Evolutionary conservation across 495 filamentous ascomycete species (phyloP), one percentile per base, ranked within the genome.

Genomic region (Bathelium albidoporum): DNA sequence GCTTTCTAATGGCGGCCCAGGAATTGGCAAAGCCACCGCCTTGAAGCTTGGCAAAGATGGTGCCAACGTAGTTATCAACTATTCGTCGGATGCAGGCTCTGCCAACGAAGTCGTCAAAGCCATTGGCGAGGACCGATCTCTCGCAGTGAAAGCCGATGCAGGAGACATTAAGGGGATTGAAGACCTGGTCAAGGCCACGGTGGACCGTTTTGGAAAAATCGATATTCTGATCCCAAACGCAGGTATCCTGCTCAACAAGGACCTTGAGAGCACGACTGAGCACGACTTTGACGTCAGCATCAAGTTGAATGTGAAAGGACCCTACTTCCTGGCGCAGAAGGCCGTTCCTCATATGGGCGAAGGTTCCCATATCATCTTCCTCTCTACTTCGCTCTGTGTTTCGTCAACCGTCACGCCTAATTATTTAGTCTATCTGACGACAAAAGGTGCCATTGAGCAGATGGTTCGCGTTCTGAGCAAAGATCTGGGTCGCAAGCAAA

Each of bases 391-490:
- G 1, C 73, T 85, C 12, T 79, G 74, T 60, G 69, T 64, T 5
- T 65, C 74, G 7, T 77, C 75, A 0, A 73, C 66, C 1, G 76
- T 89, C 11, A 73, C 76, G n/a, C 83, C 86, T 1, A 69, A 71
- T 1, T 88, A 88, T 65, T 76, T 87, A 36, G 74, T 86, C 32
- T 89, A 90, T 68, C 73, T 74, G 32, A 73, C 80, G 0, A 83
- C 80, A 61, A 90, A 90, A 67, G 87, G 85, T 59, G 84, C 87
- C 4, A 80, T 90, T 53, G 85, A 89, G 69, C 85, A 89, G 69
- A 85, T 90, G 77, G 79, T 80, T 0, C 79, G 85, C 7, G 76
- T 82, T 16, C 70, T 88, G 49, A 77, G 82, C 52, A 89, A 89
- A 71, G 85, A 87, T 55, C 78, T 89, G 44, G 86, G 77, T 4